Evolutionary conservation across 2,329 filamentous ascomycete genomes (phyloP).

Genomic region (Cephalotrichum gorgonifer): DNA sequence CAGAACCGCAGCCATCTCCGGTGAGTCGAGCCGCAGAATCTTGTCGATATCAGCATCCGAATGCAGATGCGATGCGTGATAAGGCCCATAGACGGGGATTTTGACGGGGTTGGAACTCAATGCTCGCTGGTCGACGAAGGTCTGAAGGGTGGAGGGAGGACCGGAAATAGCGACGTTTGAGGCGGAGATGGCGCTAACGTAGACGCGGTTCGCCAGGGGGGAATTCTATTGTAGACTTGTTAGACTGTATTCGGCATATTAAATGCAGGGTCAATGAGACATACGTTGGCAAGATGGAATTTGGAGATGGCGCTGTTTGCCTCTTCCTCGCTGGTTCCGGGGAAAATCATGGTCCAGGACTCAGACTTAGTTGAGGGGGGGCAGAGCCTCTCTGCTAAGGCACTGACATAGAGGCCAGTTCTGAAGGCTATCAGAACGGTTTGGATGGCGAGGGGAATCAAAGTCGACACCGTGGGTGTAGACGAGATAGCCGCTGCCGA

Average conservation of each 20-base stretch:
- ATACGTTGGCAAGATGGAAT: constrained; percentile 48
- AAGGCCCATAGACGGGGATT: constrained; percentile 45
- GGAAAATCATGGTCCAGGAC: constrained; percentile 58
- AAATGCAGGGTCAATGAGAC: constrained; percentile 11
- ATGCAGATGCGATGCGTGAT: constrained; percentile 46
- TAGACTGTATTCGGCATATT: not conserved
- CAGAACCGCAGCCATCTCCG: constrained; percentile 25
- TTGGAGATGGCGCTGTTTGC: constrained; percentile 38
- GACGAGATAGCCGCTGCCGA: constrained; percentile 59
- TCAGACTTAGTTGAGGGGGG: constrained; percentile 33
- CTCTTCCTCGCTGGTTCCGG: constrained; percentile 40
- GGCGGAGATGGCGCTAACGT: constrained; percentile 41
- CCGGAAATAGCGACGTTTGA: constrained; percentile 43
- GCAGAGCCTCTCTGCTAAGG: constrained; percentile 34
- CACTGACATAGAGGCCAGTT: constrained; percentile 45
- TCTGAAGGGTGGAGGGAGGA: constrained; percentile 36
- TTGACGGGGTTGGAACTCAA: constrained; percentile 27
- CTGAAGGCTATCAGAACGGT: constrained; percentile 58
- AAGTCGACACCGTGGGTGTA: constrained; percentile 48
- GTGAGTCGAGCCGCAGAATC: constrained; percentile 33
- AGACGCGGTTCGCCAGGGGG: constrained; percentile 34
- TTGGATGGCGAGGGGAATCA: constrained; percentile 53
- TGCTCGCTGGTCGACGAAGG: constrained; percentile 27
- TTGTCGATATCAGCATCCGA: constrained; percentile 28
- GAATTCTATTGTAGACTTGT: constrained; percentile 7